These are phyloP conservation scores for Pittosporum tobira DNA, from an alignment of 129 eudicot species.

Conservation along the genomic window DNA sequence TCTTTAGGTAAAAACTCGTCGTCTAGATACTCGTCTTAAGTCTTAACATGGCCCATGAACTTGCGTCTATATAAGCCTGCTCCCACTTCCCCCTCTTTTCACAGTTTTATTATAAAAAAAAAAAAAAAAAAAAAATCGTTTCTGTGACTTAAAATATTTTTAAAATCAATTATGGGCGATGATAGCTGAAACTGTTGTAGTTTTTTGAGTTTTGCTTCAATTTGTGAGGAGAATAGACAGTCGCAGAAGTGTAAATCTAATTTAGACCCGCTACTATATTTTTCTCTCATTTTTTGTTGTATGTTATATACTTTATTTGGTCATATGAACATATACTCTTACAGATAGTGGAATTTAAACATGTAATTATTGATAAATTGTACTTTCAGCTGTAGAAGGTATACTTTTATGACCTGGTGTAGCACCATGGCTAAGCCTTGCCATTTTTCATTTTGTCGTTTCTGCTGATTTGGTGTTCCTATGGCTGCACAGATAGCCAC, in stretches of 20 bases:
- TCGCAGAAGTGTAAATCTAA: slow-evolving; percentile 11
- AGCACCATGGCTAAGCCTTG: no score
- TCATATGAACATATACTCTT: not conserved
- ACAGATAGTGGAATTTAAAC: not conserved
- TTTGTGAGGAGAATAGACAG: not conserved
- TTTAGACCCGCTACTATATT: slow-evolving; percentile 7
- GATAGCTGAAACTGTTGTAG: not conserved
- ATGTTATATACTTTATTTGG: slow-evolving; percentile 7
- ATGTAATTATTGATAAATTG: not conserved
- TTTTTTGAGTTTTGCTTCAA: not conserved
- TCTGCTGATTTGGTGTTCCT: no score
- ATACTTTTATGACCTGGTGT: not conserved
- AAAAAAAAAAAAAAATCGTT: no score
- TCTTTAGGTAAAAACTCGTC: slow-evolving; percentile 37
- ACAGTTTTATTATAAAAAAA: no score
- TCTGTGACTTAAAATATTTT: not conserved
- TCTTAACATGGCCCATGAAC: slow-evolving; percentile 10
- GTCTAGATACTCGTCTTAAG: slow-evolving; percentile 17
- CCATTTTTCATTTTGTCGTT: no score
- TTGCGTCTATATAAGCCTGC: not conserved
- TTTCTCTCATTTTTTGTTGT: slow-evolving; percentile 13
- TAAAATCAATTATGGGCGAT: not conserved
- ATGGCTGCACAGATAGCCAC: no score
- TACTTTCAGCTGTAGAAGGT: not conserved
- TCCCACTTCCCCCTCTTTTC: not conserved